A percentile compares a stretch with the other conserved stretches of the same genome.
phyloP scores from a whole-genome alignment of 768 basidiomycete species.

The Lactifluus volemus region DNA sequence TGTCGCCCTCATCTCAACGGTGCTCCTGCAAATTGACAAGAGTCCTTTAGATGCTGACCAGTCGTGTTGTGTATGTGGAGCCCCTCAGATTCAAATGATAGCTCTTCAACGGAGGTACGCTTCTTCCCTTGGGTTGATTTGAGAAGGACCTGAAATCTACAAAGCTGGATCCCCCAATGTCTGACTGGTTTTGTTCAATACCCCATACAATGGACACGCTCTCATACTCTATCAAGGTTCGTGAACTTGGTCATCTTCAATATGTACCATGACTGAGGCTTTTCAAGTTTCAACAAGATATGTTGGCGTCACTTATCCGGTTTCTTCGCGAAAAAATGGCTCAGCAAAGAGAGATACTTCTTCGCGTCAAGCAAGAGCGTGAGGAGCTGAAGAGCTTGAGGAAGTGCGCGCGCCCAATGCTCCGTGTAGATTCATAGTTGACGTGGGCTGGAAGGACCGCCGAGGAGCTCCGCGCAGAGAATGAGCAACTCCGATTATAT shows the following conservation, averaged over 20 bases:
- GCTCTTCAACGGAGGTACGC: conserved; percentile 68
- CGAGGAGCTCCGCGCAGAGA: conserved; percentile 42
- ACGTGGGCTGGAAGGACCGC: conserved; percentile 33
- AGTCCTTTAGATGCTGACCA: conserved; percentile 53
- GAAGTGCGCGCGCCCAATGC: conserved; percentile 31
- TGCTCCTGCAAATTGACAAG: background rate
- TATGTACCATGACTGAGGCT: background rate
- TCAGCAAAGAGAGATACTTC: conserved; percentile 45
- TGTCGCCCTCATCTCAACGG: conserved; percentile 17
- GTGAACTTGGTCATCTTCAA: background rate
- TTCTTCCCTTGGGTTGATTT: background rate
- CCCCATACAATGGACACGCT: conserved; percentile 54
- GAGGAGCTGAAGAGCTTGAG: conserved; percentile 40
- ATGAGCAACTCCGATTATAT: conserved; percentile 36
- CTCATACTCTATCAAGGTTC: conserved; percentile 60
- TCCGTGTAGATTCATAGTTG: conserved; percentile 3
- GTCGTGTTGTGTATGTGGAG: conserved; percentile 63
- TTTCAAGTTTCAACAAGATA: conserved; percentile 72
- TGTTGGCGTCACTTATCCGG: conserved; percentile 57
- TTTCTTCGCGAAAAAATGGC: conserved; percentile 51
- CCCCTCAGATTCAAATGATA: conserved; percentile 53
- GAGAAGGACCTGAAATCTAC: background rate
- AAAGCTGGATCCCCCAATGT: conserved; percentile 76
- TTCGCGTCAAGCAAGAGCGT: conserved; percentile 43
- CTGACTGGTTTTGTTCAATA: conserved; percentile 67